phyloP scores from a whole-genome alignment of 352 stramenopile genomes.

The Lagenidium sp. region DNA sequence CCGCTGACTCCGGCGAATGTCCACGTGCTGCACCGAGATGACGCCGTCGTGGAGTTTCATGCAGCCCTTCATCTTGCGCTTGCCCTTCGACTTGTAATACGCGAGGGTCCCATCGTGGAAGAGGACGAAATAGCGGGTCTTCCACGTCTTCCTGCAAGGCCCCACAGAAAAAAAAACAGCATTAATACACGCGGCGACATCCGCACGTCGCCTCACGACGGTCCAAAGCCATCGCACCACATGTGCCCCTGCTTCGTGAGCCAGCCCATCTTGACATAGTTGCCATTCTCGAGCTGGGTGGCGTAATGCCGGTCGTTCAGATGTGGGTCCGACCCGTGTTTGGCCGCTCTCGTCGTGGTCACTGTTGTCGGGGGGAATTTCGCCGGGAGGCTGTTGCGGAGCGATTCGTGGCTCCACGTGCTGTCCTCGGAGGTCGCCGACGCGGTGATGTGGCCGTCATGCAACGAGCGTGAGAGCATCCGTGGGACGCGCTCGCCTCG shows the following conservation, averaged over 20 bases:
- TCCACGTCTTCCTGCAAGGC: constrained; percentile 80
- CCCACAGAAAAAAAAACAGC: no score
- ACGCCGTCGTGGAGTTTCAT: constrained; percentile 81
- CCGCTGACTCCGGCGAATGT: constrained; percentile 52
- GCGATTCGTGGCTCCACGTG: constrained; percentile 6
- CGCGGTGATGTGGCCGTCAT: constrained; percentile 11
- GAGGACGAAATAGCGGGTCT: constrained; percentile 79
- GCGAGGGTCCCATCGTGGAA: constrained; percentile 74
- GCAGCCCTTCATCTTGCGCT: constrained; percentile 73
- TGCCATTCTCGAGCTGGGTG: constrained; percentile 46
- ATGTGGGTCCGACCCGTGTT: constrained; percentile 47
- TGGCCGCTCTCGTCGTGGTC: neutral
- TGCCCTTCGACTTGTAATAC: constrained; percentile 75
- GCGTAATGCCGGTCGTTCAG: constrained; percentile 65
- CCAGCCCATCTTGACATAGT: constrained; percentile 79
- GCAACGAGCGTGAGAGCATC: constrained; percentile 13
- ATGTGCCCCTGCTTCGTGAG: constrained; percentile 79
- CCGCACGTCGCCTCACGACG: neutral
- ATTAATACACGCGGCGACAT: no score
- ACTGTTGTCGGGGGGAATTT: neutral
- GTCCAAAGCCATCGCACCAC: constrained; percentile 23
- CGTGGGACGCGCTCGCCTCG: constrained; percentile 3
- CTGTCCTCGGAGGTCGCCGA: constrained; percentile 14
- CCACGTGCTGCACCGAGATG: constrained; percentile 71
- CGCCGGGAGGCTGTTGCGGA: constrained; percentile 16